These are phyloP conservation scores for Amanita thiersii DNA, from an alignment of 768 basidiomycete species.

Conservation along the genomic window DNA sequence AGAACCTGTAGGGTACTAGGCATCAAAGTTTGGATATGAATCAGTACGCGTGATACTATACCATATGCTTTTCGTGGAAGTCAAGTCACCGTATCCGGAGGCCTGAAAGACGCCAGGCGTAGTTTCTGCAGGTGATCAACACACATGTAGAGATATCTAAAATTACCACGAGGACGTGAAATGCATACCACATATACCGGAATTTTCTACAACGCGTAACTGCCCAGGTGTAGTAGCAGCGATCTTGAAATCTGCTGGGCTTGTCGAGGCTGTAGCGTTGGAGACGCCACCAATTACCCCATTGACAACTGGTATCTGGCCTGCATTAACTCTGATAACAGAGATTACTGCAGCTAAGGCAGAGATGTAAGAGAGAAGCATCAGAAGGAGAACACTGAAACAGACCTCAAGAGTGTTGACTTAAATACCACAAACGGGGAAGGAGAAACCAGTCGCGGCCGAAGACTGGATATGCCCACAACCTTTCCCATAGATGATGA, in stretches of 20 bases:
- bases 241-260: constrained; percentile 11
- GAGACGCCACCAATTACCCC: constrained; percentile 45
- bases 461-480: no score
- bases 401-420: no score
- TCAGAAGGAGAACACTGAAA: no score
- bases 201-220: constrained; percentile 51
- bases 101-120: constrained; percentile 55
- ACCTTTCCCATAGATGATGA: no score
- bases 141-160: neutral
- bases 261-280: constrained; percentile 9
- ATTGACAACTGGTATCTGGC: constrained; percentile 40
- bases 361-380: neutral
- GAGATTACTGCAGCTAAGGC: neutral
- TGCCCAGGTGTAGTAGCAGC: constrained; percentile 34
- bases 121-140: constrained; percentile 41
- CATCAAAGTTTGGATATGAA: neutral
- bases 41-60: constrained; percentile 13
- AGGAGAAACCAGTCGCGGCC: no score
- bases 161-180: neutral
- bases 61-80: constrained; percentile 51
- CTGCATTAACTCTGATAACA: constrained; percentile 13
- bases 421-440: no score
- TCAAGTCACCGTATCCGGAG: constrained; percentile 57
- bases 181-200: constrained; percentile 46
- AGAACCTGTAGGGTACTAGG: constrained; percentile 44